These are phyloP conservation scores for Rhizoclosmatium hyalinum DNA, from an alignment of 371 early-diverging fungal genomes.

Conservation along the genomic window DNA sequence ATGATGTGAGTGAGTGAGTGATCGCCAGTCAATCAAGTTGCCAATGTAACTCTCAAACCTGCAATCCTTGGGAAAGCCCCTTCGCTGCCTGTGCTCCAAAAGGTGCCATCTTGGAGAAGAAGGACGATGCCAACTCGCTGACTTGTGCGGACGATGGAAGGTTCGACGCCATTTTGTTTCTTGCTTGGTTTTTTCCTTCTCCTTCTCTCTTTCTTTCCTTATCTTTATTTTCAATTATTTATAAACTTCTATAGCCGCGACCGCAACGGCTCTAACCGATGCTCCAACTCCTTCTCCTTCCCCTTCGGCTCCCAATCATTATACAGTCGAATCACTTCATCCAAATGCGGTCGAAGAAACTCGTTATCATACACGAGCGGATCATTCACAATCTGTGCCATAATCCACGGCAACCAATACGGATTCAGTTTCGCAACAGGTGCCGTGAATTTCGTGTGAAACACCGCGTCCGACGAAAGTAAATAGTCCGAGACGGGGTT, in stretches of 20 bases:
- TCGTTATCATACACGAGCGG: conserved; percentile 62
- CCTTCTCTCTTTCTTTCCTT: background rate
- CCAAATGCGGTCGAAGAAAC: conserved; percentile 65
- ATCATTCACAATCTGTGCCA: conserved; percentile 81
- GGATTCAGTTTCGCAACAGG: conserved; percentile 72
- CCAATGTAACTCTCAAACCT: conserved; percentile 55
- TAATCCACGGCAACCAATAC: conserved; percentile 88
- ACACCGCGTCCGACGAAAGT: conserved; percentile 16
- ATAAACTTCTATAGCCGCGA: conserved; percentile 38
- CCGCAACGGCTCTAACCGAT: conserved; percentile 79
- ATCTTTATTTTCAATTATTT: conserved; percentile 4
- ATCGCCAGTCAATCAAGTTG: too few relatives aligned
- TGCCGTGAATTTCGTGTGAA: conserved; percentile 23
- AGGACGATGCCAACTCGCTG: conserved; percentile 19
- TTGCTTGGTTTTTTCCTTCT: background rate
- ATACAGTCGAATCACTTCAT: conserved; percentile 66
- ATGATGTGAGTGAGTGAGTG: too few relatives aligned
- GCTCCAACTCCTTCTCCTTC: conserved; percentile 81
- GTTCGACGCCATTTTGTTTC: background rate
- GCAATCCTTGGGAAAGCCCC: conserved; percentile 81
- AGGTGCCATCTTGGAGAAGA: conserved; percentile 7
- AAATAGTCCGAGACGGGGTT: conserved; percentile 26
- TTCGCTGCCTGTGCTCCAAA: conserved; percentile 55
- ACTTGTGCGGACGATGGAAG: background rate
- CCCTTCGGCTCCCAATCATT: conserved; percentile 80